Evolutionary conservation across 768 basidiomycete species (phyloP).

Genomic region (Suillus hirtellus): DNA sequence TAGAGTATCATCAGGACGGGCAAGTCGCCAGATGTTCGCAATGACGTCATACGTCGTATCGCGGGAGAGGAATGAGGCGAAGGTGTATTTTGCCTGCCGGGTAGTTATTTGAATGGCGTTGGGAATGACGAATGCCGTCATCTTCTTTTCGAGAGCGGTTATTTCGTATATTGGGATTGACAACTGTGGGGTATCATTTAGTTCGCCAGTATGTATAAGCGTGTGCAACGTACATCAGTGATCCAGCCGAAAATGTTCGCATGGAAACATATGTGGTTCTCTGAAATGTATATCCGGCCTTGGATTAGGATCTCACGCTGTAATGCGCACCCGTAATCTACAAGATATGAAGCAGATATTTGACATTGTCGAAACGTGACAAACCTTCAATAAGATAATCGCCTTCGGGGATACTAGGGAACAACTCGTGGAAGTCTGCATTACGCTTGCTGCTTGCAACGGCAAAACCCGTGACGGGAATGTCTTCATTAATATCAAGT

Average conservation of each 20-base stretch:
- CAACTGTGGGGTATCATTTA: constrained; percentile 48
- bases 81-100: constrained; percentile 81
- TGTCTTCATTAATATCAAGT: constrained; percentile 48
- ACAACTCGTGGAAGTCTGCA: constrained; percentile 93
- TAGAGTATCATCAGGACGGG: constrained; percentile 65
- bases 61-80: constrained; percentile 94
- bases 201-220: constrained; percentile 6
- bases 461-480: constrained; percentile 94
- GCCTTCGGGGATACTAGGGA: constrained; percentile 85
- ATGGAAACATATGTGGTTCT: constrained; percentile 99
- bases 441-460: constrained; percentile 95
- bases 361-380: background rate
- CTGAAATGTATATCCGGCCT: constrained; percentile 94
- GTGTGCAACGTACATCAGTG: constrained; percentile 71
- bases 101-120: constrained; percentile 94
- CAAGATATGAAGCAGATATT: background rate
- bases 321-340: constrained; percentile 97
- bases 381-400: constrained; percentile 97
- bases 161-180: constrained; percentile 89
- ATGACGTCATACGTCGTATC: constrained; percentile 97
- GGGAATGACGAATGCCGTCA: constrained; percentile 97
- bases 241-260: constrained; percentile 99
- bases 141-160: constrained; percentile 86
- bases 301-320: constrained; percentile 97
- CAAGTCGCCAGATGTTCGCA: constrained; percentile 91